phyloP scores from a whole-genome alignment of 2,329 filamentous ascomycete species.

The Nothophoma quercina region DNA sequence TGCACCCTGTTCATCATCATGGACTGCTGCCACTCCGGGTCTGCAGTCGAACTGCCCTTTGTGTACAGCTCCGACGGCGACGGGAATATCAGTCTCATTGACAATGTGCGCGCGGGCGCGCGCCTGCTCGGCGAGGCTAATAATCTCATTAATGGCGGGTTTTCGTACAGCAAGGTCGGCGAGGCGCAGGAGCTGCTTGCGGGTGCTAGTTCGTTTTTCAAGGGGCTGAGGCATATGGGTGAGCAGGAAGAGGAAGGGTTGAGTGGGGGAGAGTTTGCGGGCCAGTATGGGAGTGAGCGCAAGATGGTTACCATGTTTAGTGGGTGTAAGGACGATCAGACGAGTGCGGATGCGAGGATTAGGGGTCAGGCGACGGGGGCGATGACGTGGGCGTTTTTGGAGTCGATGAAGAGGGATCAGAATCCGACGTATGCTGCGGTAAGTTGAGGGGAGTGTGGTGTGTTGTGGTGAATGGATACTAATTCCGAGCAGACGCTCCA shows the following conservation, averaged over 20 bases:
- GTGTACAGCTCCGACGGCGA: constrained; percentile 65
- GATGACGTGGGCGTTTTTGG: constrained; percentile 59
- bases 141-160: constrained; percentile 60
- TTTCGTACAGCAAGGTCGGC: constrained; percentile 57
- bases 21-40: constrained; percentile 69
- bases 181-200: constrained; percentile 62
- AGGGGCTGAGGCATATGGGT: constrained; percentile 57
- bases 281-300: constrained; percentile 55
- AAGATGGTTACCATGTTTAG: constrained; percentile 61
- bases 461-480: too few species aligned
- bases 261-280: constrained; percentile 47
- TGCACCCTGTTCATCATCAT: constrained; percentile 65
- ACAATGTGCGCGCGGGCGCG: constrained; percentile 62
- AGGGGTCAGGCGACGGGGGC: constrained; percentile 54
- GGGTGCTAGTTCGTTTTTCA: constrained; percentile 63
- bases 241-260: constrained; percentile 56
- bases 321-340: constrained; percentile 61
- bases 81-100: constrained; percentile 63
- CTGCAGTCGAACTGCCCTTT: constrained; percentile 65
- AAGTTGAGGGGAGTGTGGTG: constrained; percentile 15
- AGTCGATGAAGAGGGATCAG: constrained; percentile 50
- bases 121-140: constrained; percentile 60
- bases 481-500: constrained; percentile 42
- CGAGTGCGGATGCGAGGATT: constrained; percentile 58
- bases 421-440: constrained; percentile 53